Evolutionary conservation across 495 filamentous ascomycete species (phyloP), one percentile per base, ranked within the genome.

Genomic region (Evansstolkia leycettana): DNA sequence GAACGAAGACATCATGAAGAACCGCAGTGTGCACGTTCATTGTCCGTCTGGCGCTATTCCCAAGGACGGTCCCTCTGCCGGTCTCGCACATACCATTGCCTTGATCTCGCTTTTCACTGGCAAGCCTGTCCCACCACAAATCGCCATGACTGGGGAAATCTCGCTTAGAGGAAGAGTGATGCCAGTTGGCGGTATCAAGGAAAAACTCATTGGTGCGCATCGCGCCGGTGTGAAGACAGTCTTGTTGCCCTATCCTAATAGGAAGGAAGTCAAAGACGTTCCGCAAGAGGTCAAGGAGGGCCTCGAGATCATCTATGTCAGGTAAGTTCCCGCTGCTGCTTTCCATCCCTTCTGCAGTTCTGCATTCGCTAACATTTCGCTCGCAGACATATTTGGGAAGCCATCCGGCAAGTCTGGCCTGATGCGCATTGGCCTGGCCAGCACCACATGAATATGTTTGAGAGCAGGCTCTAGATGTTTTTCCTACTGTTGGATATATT

Each of bases 61-160:
- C 24, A 99, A 96, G 66, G 88, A 90, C 46, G 85, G 85, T 0
- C 77, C 77, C 1, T 87, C 81, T 24, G 92, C 89, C 29, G 90
- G 90, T 28, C 78, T 96, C 36, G 84, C 87, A 23, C 93, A 96
- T 60, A 89, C 89, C 0, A 76, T 99, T 41, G 92, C 85, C 7
- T 67, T 99, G 37, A 84, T 95, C 46, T 92, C 84, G 6, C 65
- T 99, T 25, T 95, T 99, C 57, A 79, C 75, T 11, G 84, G 83
- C 37, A 87, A 87, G 47, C 62, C 82, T 19, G 89, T 99, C 2
- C 83, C 92, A 19, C 84, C 90, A 5, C 85, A 82, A 17, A 75
- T 96, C 48, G 90, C 90, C 30, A 99, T 99, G 90, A 99, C 90
- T 15, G 92, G 90, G 15, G 90, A 99, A 56, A 76, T 96, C 27